A percentile compares a stretch with the other conserved stretches of the same genome.
These are phyloP conservation scores for Leccinum huronense DNA, from an alignment of 1,284 basidiomycete genomes.

Conservation along the genomic window DNA sequence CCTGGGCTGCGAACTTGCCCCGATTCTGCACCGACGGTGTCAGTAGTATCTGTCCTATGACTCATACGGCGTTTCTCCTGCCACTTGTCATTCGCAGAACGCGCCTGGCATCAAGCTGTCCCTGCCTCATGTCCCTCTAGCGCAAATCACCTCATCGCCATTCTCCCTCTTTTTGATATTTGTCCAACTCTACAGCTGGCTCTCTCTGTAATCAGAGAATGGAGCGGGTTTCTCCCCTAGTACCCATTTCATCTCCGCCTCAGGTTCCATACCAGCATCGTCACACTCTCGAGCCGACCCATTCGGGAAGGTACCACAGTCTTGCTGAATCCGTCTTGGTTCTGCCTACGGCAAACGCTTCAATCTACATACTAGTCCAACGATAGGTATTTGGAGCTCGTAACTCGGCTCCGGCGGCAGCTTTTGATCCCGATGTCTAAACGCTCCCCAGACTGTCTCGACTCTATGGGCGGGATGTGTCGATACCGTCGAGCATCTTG, in stretches of 20 bases:
- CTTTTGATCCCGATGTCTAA: slow-evolving; percentile 18
- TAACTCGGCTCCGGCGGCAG: slow-evolving; percentile 25
- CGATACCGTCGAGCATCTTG: background rate
- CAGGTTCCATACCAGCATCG: slow-evolving; percentile 4
- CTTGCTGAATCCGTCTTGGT: slow-evolving; percentile 26
- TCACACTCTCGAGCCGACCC: slow-evolving; percentile 7
- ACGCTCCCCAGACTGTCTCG: background rate
- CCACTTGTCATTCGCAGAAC: slow-evolving; percentile 3
- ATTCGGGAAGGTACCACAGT: slow-evolving; percentile 23
- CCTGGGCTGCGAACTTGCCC: slow-evolving; percentile 11
- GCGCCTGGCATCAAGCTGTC: slow-evolving; percentile 1
- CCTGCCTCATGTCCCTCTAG: slow-evolving; percentile 23
- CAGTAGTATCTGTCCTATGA: slow-evolving; percentile 17
- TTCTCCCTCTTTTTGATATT: slow-evolving; percentile 15
- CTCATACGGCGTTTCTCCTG: slow-evolving; percentile 15
- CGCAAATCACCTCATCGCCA: slow-evolving; percentile 24
- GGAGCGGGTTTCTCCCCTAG: slow-evolving; percentile 9
- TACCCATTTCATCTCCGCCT: slow-evolving; percentile 35
- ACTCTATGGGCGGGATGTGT: background rate
- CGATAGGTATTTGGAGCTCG: slow-evolving; percentile 6
- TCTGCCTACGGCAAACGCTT: slow-evolving; percentile 30
- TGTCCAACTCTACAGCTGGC: slow-evolving; percentile 5
- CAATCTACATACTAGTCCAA: slow-evolving; percentile 7
- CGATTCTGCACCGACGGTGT: slow-evolving; percentile 15
- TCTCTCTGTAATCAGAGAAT: slow-evolving; percentile 20